phyloP scores from a whole-genome alignment of 2,329 filamentous ascomycete species.

The Trichoderma asperellum region DNA sequence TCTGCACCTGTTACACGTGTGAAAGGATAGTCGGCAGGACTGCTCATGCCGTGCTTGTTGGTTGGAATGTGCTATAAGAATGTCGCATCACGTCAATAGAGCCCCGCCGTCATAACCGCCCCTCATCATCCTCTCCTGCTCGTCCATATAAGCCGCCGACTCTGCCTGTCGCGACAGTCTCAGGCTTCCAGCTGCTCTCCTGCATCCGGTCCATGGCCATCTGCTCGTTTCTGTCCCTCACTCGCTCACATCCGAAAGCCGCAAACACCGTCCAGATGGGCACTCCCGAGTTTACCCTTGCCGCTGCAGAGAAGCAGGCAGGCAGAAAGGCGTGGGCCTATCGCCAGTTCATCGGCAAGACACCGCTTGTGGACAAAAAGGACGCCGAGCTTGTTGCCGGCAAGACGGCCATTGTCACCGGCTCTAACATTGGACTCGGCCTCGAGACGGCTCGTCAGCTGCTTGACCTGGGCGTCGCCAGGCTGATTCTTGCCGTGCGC shows the following conservation, averaged over 20 bases:
- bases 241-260: neutral
- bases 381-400: neutral
- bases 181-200: neutral
- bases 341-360: neutral
- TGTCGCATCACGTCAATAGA: neutral
- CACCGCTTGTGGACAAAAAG: neutral
- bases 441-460: constrained; percentile 1
- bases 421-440: neutral
- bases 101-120: neutral
- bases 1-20: neutral
- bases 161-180: neutral
- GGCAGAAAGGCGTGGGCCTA: neutral
- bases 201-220: neutral
- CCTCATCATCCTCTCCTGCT: neutral
- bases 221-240: neutral
- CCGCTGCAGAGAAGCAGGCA: neutral
- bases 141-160: too few relatives aligned
- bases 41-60: neutral
- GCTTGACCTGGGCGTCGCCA: neutral
- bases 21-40: neutral
- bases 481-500: constrained; percentile 20
- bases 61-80: neutral
- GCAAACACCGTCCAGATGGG: neutral
- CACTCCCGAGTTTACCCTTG: neutral
- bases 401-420: neutral